These are phyloP conservation scores for Aspergillus thermomutatus DNA, from an alignment of 2,329 filamentous ascomycete species.

Conservation along the genomic window DNA sequence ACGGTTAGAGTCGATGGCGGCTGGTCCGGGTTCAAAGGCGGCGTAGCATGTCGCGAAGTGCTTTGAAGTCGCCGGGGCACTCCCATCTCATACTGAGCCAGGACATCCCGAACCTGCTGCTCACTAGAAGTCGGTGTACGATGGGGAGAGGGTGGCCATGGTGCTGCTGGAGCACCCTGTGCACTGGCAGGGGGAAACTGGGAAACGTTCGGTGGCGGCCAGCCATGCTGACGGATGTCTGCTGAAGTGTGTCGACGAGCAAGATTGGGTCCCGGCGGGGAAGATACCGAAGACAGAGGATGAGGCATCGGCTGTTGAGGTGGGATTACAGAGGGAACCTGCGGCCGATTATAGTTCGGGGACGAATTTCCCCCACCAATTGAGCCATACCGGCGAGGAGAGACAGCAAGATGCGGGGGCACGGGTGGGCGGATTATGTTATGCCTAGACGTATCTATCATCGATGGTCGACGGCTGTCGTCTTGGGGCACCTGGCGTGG, in stretches of 20 bases:
- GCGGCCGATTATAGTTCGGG: constrained; percentile 68
- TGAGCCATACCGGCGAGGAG: constrained; percentile 80
- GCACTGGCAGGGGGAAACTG: constrained; percentile 65
- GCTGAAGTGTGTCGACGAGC: constrained; percentile 88
- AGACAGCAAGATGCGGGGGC: constrained; percentile 75
- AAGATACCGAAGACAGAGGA: constrained; percentile 55
- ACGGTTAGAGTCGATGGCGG: constrained; percentile 48
- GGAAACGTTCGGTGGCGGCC: constrained; percentile 59
- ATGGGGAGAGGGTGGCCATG: constrained; percentile 67
- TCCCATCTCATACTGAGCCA: constrained; percentile 64
- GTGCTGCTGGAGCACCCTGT: constrained; percentile 59
- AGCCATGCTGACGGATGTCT: constrained; percentile 86
- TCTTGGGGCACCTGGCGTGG: constrained; percentile 84
- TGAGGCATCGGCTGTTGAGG: constrained; percentile 67
- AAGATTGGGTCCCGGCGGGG: constrained; percentile 63
- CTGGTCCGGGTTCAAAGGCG: constrained; percentile 49
- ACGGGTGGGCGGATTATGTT: constrained; percentile 74
- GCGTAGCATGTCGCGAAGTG: constrained; percentile 52
- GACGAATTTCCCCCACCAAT: constrained; percentile 70
- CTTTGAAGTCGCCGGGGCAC: constrained; percentile 47
- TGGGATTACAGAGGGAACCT: constrained; percentile 63
- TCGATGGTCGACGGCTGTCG: constrained; percentile 69
- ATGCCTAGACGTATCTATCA: constrained; percentile 59
- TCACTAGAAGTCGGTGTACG: constrained; percentile 51
- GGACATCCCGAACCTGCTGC: constrained; percentile 60